phyloP scores from a whole-genome alignment of 257 asterid species.

The Petunia secreta region DNA sequence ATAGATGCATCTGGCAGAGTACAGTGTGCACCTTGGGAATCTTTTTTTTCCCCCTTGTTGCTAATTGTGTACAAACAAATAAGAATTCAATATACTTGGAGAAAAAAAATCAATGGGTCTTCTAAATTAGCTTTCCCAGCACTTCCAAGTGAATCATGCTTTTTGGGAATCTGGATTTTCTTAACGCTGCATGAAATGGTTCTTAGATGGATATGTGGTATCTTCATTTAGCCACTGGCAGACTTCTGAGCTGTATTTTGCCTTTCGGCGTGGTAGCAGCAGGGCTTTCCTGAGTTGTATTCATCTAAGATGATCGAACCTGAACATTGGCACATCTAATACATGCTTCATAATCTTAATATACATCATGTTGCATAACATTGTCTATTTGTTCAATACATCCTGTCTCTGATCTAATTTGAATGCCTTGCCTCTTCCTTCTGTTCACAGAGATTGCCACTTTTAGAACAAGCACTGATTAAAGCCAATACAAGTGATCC shows the following conservation, averaged over 20 bases:
- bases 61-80: background rate
- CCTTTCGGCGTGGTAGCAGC: conserved; percentile 8
- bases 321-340: background rate
- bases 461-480: conserved; percentile 64
- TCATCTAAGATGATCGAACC: background rate
- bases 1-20: background rate
- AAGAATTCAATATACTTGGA: background rate
- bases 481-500: conserved; percentile 68
- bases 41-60: background rate
- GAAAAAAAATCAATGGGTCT: background rate
- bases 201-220: background rate
- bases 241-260: background rate
- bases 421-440: conserved; percentile 14
- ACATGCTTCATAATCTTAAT: background rate
- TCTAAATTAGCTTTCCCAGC: conserved; percentile 2
- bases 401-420: background rate
- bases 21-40: background rate
- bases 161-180: background rate
- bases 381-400: conserved; percentile 16
- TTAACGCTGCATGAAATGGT: background rate
- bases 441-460: conserved; percentile 56
- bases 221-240: background rate
- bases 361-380: background rate
- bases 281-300: background rate
- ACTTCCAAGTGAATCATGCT: background rate